A percentile compares a stretch with the other conserved stretches of the same genome.
phyloP scores from a whole-genome alignment of 306 rosid species.

The Lotus japonicus region DNA sequence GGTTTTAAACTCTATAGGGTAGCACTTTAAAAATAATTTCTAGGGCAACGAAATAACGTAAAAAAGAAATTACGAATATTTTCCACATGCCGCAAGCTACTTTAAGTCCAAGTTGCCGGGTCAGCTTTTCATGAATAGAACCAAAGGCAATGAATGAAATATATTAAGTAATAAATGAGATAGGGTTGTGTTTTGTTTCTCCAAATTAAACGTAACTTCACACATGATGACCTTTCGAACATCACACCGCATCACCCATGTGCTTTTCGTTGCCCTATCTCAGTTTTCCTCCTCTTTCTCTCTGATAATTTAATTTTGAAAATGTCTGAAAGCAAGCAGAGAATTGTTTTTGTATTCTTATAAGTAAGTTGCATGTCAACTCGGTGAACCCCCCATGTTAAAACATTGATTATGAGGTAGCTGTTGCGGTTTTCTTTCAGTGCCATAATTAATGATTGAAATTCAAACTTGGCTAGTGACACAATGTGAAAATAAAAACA shows the following conservation, averaged over 20 bases:
- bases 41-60: too few species aligned
- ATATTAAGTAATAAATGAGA: neutral
- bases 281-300: neutral
- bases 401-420: neutral
- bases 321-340: neutral
- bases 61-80: neutral
- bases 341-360: neutral
- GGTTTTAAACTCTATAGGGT: too few species aligned
- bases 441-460: neutral
- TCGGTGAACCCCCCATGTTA: neutral
- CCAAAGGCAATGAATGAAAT: neutral
- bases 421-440: neutral
- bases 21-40: too few species aligned
- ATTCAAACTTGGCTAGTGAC: conserved; percentile 10
- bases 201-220: neutral
- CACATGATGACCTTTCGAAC: neutral
- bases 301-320: neutral
- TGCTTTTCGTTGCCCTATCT: neutral
- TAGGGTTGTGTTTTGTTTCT: neutral
- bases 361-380: neutral
- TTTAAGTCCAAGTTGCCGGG: neutral
- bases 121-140: neutral
- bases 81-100: neutral
- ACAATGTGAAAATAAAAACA: conserved; percentile 9
- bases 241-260: conserved; percentile 42